phyloP scores from a whole-genome alignment of 1,284 basidiomycete genomes.

The Wolfiporia cocos region DNA sequence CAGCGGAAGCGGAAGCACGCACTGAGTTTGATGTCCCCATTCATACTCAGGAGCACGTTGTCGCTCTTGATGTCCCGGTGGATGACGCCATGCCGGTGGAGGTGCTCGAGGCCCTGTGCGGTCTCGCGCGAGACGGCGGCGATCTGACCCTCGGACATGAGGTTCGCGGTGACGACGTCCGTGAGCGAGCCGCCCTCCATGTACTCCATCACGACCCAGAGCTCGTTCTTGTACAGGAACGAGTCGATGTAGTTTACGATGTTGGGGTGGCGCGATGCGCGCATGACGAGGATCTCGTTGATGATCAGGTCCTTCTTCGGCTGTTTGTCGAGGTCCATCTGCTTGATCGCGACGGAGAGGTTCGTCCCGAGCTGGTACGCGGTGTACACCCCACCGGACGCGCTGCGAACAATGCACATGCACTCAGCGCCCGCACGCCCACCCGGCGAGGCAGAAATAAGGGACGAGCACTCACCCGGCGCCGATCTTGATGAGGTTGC shows the following conservation, averaged over 20 bases:
- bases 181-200: constrained; percentile 96
- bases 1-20: constrained; percentile 29
- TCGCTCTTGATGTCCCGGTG: constrained; percentile 99
- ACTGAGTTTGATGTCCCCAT: constrained; percentile 97
- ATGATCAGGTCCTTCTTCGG: constrained; percentile 99
- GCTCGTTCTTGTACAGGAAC: constrained; percentile 94
- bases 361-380: constrained; percentile 96
- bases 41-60: constrained; percentile 89
- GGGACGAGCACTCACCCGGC: constrained; percentile 69
- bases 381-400: constrained; percentile 97
- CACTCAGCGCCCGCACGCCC: too few relatives aligned
- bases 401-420: constrained; percentile 44
- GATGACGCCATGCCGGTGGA: constrained; percentile 93
- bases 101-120: constrained; percentile 84
- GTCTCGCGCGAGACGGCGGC: constrained; percentile 91
- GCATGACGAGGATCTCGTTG: constrained; percentile 99
- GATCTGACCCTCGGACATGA: constrained; percentile 95
- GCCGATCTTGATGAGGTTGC: constrained; percentile 93
- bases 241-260: constrained; percentile 99
- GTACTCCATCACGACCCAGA: constrained; percentile 99
- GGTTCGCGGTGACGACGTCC: constrained; percentile 94
- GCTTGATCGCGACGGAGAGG: constrained; percentile 95
- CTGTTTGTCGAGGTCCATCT: constrained; percentile 99
- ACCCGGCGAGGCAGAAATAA: too few relatives aligned
- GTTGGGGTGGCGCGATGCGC: constrained; percentile 91